Evolutionary conservation across 2,329 filamentous ascomycete species (phyloP).

Genomic region (Pseudogymnoascus sp.): DNA sequence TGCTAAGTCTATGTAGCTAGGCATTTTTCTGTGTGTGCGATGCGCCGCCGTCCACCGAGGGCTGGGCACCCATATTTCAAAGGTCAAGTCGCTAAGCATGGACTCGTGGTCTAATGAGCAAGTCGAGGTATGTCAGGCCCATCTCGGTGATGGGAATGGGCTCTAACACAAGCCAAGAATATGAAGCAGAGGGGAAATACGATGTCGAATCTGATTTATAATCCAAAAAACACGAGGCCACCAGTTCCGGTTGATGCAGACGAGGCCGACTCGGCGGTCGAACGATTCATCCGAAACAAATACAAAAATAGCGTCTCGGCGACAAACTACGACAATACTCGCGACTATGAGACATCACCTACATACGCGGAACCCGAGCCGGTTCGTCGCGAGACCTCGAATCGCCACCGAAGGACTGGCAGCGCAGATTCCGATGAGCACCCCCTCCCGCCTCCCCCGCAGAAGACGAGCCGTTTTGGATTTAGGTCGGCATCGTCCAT

Average conservation of each 20-base stretch:
- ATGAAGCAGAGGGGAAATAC: conserved; percentile 91
- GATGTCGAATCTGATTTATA: conserved; percentile 80
- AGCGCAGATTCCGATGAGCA: conserved; percentile 41
- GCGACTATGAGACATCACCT: conserved; percentile 26
- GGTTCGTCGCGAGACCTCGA: conserved; percentile 29
- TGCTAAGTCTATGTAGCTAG: conserved; percentile 52
- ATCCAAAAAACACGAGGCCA: conserved; percentile 73
- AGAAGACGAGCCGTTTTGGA: conserved; percentile 50
- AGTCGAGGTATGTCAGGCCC: conserved; percentile 64
- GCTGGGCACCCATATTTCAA: conserved; percentile 93
- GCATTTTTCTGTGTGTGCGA: conserved; percentile 94
- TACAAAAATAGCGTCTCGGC: conserved; percentile 55
- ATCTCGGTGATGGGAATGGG: not conserved
- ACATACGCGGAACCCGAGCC: not conserved
- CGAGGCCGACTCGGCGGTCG: conserved; percentile 89
- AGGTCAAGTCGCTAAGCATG: conserved; percentile 98
- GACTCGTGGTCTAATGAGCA: conserved; percentile 95
- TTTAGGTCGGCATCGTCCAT: conserved; percentile 54
- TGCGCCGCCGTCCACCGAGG: conserved; percentile 94
- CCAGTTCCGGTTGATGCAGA: conserved; percentile 83
- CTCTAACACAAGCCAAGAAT: conserved; percentile 51
- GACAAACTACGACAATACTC: conserved; percentile 23
- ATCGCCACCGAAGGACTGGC: conserved; percentile 39
- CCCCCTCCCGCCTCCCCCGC: conserved; percentile 53
- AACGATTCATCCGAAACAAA: conserved; percentile 89